Conservation (phyloP, 495 filamentous ascomycete genomes). For the Trichoderma erinaceum region DNA sequence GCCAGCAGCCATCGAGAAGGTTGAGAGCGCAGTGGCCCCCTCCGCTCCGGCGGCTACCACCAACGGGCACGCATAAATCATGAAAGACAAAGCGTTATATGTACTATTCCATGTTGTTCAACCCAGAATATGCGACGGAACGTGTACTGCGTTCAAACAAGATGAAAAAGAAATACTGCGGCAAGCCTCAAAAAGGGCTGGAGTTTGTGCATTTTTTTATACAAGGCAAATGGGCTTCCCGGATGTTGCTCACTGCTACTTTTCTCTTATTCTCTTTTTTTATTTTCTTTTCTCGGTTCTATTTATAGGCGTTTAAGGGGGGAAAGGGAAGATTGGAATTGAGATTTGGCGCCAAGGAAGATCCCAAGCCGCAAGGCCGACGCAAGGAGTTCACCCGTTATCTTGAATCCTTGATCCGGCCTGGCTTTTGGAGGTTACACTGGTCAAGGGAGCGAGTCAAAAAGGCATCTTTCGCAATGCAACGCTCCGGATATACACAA, state of each 20-base stretch:
- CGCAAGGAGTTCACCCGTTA: not conserved
- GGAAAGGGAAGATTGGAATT: not conserved
- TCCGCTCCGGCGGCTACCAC: not conserved
- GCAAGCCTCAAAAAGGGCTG: not conserved
- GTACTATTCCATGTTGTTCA: not conserved
- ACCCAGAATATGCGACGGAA: not conserved
- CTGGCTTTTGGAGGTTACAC: not conserved
- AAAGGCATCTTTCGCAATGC: conserved; percentile 6
- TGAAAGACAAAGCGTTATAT: not conserved
- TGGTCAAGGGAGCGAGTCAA: conserved; percentile 14
- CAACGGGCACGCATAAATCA: not conserved
- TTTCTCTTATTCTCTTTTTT: not conserved
- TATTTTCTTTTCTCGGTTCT: not conserved
- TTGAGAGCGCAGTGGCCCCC: not conserved
- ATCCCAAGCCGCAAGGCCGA: not conserved
- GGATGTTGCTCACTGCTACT: not conserved
- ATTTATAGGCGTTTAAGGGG: not conserved
- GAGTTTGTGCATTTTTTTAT: conserved; percentile 9
- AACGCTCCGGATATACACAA: conserved; percentile 1
- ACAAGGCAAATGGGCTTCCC: conserved; percentile 1
- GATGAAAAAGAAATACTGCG: not conserved
- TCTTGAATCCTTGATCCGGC: not conserved
- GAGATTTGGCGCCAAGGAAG: not conserved
- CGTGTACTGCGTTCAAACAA: not conserved
- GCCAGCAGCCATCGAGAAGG: conserved; percentile 30